These are phyloP conservation scores for Arthromyces matolae DNA, from an alignment of 768 basidiomycete genomes.

Conservation along the genomic window DNA sequence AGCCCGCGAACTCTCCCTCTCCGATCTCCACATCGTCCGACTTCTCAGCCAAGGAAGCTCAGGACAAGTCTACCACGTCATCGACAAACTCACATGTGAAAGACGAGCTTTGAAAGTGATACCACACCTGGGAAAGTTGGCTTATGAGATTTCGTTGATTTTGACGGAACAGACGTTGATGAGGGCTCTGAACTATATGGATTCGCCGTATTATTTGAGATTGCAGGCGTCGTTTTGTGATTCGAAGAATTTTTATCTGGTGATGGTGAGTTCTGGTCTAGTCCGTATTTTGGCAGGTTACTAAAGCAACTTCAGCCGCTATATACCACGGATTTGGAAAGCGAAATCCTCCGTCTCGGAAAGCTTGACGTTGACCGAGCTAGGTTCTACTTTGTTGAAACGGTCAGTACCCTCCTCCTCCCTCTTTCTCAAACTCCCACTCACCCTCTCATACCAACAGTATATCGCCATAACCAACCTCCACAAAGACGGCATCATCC, in stretches of 20 bases:
- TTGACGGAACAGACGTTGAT: constrained; percentile 20
- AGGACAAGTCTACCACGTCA: constrained; percentile 26
- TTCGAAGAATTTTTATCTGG: constrained; percentile 21
- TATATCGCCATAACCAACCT: constrained; percentile 28
- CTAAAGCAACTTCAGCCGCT: constrained; percentile 16
- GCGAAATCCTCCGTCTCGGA: constrained; percentile 25
- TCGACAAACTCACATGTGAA: constrained; percentile 18
- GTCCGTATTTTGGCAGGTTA: not conserved
- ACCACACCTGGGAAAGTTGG: constrained; percentile 19
- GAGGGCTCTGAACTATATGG: constrained; percentile 12
- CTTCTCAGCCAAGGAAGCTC: constrained; percentile 27
- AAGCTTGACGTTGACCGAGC: constrained; percentile 21
- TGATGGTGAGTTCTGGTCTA: constrained; percentile 20
- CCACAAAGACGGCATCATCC: constrained; percentile 30
- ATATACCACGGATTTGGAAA: constrained; percentile 28
- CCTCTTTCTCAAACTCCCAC: not conserved
- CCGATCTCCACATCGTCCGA: constrained; percentile 13
- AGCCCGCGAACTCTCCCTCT: not conserved
- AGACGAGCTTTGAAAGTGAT: constrained; percentile 27
- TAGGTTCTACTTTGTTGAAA: constrained; percentile 33
- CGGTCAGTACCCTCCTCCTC: constrained; percentile 25
- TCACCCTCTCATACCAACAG: too few species aligned
- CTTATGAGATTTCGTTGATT: constrained; percentile 12
- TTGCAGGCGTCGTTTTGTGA: constrained; percentile 24
- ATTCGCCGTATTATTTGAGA: constrained; percentile 21